These are phyloP conservation scores for Farysia itapuensis DNA, from an alignment of 1,284 basidiomycete genomes.

Conservation along the genomic window DNA sequence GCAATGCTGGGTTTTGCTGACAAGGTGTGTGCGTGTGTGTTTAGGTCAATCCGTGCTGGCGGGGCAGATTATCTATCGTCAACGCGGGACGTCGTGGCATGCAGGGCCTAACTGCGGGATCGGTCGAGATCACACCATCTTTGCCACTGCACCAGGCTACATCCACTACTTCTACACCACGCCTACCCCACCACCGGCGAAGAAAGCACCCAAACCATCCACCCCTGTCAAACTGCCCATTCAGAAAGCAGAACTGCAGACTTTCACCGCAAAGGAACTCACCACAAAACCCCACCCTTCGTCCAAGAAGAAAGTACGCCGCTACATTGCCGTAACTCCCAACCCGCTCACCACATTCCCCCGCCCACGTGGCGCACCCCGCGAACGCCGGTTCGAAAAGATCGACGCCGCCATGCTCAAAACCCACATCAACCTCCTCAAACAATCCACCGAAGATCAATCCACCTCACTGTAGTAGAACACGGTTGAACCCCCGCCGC, in stretches of 20 bases:
- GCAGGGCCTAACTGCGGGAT: slow-evolving; percentile 54
- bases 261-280: slow-evolving; percentile 30
- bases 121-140: slow-evolving; percentile 58
- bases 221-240: slow-evolving; percentile 31
- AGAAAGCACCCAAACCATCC: slow-evolving; percentile 5
- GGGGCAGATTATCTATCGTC: slow-evolving; percentile 56
- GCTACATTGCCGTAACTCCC: slow-evolving; percentile 55
- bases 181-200: slow-evolving; percentile 2
- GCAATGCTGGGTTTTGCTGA: neutral
- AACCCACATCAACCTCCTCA: slow-evolving; percentile 37
- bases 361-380: slow-evolving; percentile 23
- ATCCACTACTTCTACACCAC: slow-evolving; percentile 56
- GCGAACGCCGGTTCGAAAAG: slow-evolving; percentile 48
- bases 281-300: slow-evolving; percentile 45
- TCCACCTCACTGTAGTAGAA: no score
- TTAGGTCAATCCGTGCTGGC: slow-evolving; percentile 48
- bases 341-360: slow-evolving; percentile 38
- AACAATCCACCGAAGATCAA: no score
- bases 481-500: no score
- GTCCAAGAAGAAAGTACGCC: slow-evolving; percentile 35
- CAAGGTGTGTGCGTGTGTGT: neutral
- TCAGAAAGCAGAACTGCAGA: slow-evolving; percentile 11
- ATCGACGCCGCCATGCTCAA: slow-evolving; percentile 48
- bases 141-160: slow-evolving; percentile 52
- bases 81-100: slow-evolving; percentile 58